Conservation (phyloP, 768 basidiomycete species). For the Termitomyces sp. region DNA sequence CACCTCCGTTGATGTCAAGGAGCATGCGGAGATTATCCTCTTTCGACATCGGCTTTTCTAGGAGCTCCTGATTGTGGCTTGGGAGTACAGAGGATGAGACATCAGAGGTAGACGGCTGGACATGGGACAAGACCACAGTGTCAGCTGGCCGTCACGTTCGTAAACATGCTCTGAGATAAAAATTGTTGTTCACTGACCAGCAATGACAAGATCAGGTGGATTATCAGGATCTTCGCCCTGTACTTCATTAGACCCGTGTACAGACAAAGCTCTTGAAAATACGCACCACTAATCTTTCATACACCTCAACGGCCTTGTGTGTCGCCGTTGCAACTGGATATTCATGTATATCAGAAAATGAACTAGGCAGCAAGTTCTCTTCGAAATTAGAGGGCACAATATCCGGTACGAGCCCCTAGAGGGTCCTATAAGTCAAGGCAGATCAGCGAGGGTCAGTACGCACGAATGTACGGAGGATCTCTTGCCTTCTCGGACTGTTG, state of each 20-base stretch:
- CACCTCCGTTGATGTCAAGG: slow-evolving; percentile 77
- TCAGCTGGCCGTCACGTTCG: slow-evolving; percentile 56
- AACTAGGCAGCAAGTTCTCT: slow-evolving; percentile 66
- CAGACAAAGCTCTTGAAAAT: neutral
- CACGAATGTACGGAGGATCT: slow-evolving; percentile 78
- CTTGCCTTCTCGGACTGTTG: slow-evolving; percentile 78
- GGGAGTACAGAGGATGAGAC: slow-evolving; percentile 52
- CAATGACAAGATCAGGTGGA: slow-evolving; percentile 77
- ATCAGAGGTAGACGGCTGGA: slow-evolving; percentile 55
- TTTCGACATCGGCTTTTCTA: slow-evolving; percentile 84
- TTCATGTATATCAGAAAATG: slow-evolving; percentile 69
- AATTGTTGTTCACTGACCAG: slow-evolving; percentile 34
- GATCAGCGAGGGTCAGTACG: slow-evolving; percentile 24
- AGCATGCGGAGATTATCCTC: slow-evolving; percentile 87
- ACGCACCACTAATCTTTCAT: slow-evolving; percentile 72
- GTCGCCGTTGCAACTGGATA: slow-evolving; percentile 76
- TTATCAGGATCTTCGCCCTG: slow-evolving; percentile 58
- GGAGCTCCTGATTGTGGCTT: slow-evolving; percentile 58
- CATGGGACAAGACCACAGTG: slow-evolving; percentile 88
- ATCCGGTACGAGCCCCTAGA: slow-evolving; percentile 37
- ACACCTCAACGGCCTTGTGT: slow-evolving; percentile 84
- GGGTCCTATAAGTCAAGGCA: neutral
- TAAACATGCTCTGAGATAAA: neutral
- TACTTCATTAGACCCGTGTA: slow-evolving; percentile 3
- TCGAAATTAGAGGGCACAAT: slow-evolving; percentile 55